phyloP scores from a whole-genome alignment of 345 rosid genomes.

The Aurinia saxatilis region DNA sequence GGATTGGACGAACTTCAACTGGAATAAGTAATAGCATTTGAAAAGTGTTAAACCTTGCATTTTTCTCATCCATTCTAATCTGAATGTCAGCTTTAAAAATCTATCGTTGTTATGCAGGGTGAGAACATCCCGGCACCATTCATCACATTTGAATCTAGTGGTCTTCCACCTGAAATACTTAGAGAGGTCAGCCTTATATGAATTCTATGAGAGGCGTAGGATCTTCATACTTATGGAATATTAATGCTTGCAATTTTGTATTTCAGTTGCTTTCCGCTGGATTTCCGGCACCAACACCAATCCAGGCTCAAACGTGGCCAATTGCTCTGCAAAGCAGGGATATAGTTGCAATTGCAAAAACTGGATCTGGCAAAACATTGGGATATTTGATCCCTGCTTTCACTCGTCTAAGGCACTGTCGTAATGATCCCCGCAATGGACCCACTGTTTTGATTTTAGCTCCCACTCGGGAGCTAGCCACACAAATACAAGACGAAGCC shows the following conservation, averaged over 20 bases:
- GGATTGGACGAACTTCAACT: conserved; percentile 33
- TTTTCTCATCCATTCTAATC: conserved; percentile 7
- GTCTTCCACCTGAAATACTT: conserved; percentile 87
- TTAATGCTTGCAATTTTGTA: conserved; percentile 7
- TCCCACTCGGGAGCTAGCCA: conserved; percentile 95
- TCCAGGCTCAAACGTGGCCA: conserved; percentile 99
- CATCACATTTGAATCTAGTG: conserved; percentile 86
- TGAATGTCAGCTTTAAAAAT: background rate
- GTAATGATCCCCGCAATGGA: conserved; percentile 66
- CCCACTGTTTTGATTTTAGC: conserved; percentile 90
- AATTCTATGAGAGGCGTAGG: background rate
- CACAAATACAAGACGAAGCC: conserved; percentile 93
- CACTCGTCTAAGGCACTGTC: conserved; percentile 62
- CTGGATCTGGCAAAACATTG: conserved; percentile 98
- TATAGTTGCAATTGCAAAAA: conserved; percentile 95
- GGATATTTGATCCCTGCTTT: conserved; percentile 95
- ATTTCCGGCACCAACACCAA: conserved; percentile 83
- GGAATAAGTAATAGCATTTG: conserved; percentile 34
- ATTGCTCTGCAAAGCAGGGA: conserved; percentile 85
- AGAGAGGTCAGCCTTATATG: conserved; percentile 60
- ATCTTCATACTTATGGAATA: background rate
- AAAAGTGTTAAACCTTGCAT: conserved; percentile 24
- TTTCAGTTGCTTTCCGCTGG: conserved; percentile 88
- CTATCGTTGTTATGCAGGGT: conserved; percentile 49
- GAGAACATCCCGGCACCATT: conserved; percentile 86